Percentiles rank a stretch among this genome's conserved stretches.
Evolutionary conservation across 2,329 filamentous ascomycete genomes (phyloP).

Genomic region (Zasmidium cellare): DNA sequence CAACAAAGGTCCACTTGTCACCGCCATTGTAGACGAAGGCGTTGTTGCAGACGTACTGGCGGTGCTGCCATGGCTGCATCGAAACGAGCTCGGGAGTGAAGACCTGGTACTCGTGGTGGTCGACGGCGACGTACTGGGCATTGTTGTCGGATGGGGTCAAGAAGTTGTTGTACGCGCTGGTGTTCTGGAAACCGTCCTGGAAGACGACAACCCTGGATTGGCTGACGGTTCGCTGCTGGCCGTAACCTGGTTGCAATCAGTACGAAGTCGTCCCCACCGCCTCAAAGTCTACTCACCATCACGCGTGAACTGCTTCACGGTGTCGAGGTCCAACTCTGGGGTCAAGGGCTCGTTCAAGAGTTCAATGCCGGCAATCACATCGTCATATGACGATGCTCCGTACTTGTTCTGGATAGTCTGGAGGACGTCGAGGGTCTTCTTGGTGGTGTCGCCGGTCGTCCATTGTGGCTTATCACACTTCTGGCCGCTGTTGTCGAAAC

Average conservation of each 20-base stretch:
- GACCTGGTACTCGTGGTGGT: slow-evolving; percentile 70
- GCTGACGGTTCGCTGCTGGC: slow-evolving; percentile 37
- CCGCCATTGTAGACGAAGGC: slow-evolving; percentile 49
- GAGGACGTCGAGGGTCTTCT: slow-evolving; percentile 58
- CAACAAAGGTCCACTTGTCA: slow-evolving; percentile 68
- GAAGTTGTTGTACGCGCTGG: slow-evolving; percentile 62
- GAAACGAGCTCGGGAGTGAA: slow-evolving; percentile 56
- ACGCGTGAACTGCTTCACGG: slow-evolving; percentile 56
- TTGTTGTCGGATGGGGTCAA: slow-evolving; percentile 53
- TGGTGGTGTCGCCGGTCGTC: slow-evolving; percentile 49
- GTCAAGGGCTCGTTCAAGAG: slow-evolving; percentile 59
- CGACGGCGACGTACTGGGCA: slow-evolving; percentile 59
- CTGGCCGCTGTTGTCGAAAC: slow-evolving; percentile 63
- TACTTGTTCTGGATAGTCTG: slow-evolving; percentile 60
- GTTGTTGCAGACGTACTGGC: slow-evolving; percentile 57
- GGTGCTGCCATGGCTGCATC: slow-evolving; percentile 54
- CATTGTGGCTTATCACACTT: slow-evolving; percentile 43
- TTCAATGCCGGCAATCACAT: slow-evolving; percentile 60
- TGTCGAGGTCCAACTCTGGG: slow-evolving; percentile 46
- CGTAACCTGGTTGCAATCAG: slow-evolving; percentile 37
- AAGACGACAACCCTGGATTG: slow-evolving; percentile 52
- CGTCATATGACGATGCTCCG: slow-evolving; percentile 51
- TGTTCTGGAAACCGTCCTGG: slow-evolving; percentile 57
- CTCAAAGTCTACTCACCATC: slow-evolving; percentile 36
- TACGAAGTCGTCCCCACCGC: background rate